A percentile compares a stretch with the other conserved stretches of the same genome.
These are phyloP conservation scores for Cladosporium phlei DNA, from an alignment of 2,329 filamentous ascomycete genomes.

Conservation along the genomic window DNA sequence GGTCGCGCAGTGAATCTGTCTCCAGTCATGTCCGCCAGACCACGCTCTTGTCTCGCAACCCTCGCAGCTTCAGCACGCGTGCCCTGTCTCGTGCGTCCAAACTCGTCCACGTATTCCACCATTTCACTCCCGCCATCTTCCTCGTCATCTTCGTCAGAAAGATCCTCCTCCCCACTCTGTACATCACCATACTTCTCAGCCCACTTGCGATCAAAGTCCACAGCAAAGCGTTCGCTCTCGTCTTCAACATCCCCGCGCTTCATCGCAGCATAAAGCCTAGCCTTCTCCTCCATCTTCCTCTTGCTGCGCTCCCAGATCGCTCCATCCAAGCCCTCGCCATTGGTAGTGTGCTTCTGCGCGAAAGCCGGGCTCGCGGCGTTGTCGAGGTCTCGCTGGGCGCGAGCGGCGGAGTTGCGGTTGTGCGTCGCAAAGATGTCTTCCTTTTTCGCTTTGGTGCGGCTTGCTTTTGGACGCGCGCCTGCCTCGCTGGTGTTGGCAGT, in stretches of 20 bases:
- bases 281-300: constrained; percentile 85
- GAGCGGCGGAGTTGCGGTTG: constrained; percentile 55
- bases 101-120: constrained; percentile 89
- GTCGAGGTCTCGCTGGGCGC: constrained; percentile 57
- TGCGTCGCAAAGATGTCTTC: constrained; percentile 65
- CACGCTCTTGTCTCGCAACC: constrained; percentile 53
- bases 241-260: constrained; percentile 75
- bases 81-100: constrained; percentile 73
- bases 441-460: constrained; percentile 56
- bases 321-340: constrained; percentile 58
- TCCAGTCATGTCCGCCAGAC: constrained; percentile 50
- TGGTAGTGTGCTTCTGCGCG: constrained; percentile 59
- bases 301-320: constrained; percentile 61
- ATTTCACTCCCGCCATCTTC: constrained; percentile 51
- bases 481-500: constrained; percentile 35
- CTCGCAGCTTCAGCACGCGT: constrained; percentile 64
- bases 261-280: constrained; percentile 79
- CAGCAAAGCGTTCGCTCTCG: constrained; percentile 59
- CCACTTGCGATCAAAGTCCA: constrained; percentile 98
- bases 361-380: constrained; percentile 50
- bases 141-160: constrained; percentile 36
- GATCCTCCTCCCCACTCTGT: constrained; percentile 43
- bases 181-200: constrained; percentile 52
- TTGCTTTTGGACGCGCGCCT: constrained; percentile 29
- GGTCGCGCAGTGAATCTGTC: constrained; percentile 67